Base-by-base conservation (phyloP, 2,329 filamentous ascomycete genomes). In the Coniella lustricola region DNA sequence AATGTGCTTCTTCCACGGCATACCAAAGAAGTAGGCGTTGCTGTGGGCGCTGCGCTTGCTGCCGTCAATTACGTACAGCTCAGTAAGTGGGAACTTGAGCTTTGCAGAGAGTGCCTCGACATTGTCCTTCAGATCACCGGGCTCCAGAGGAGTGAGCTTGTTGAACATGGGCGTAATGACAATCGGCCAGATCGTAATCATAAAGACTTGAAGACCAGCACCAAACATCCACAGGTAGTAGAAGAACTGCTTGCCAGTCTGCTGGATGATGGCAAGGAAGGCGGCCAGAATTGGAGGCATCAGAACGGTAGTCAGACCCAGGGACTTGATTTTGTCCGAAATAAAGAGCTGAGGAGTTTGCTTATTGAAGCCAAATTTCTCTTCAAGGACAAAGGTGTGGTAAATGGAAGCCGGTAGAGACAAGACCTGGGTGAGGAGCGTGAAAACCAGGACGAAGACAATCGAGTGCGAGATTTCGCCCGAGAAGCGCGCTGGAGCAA, bases 1-100 rank as follows among this genome's bases (percentile, higher is more conserved):
- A 73, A 98, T 98, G 74, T 97, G 94, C 79, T 97, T 97, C 79
- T 96, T 96, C 90, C 91, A 98, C 36, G 93, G 93, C 48, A 98
- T 79, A 52, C 93, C 93, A 60, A 94, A 96, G 73, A 98, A 98
- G 70, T 94, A 95, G 17, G 88, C 87, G 62, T 95, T 95, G 70
- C 85, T 90, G 70, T 95, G 88, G 20, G 87, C 85, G 63, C 84
- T 89, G 59, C 88, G 79, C 74, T 91, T 91, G 72, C 85, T 90
- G 43, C 88, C 89, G 64, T 95, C 88, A 61, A 98, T 98, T 61
- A 97, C 90, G 63, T 95, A 89, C 38, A 98, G 78, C 63, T 97
- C 90, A 54, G 86, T 82, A 25, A 98, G 83, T 2, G 93, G 93
- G 69, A 98, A 98, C 54, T 91, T 82, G 57, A 98, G 80, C 63